Base-by-base conservation (phyloP, 805 yeast species). In the Kodamaea nitidulidarum region DNA sequence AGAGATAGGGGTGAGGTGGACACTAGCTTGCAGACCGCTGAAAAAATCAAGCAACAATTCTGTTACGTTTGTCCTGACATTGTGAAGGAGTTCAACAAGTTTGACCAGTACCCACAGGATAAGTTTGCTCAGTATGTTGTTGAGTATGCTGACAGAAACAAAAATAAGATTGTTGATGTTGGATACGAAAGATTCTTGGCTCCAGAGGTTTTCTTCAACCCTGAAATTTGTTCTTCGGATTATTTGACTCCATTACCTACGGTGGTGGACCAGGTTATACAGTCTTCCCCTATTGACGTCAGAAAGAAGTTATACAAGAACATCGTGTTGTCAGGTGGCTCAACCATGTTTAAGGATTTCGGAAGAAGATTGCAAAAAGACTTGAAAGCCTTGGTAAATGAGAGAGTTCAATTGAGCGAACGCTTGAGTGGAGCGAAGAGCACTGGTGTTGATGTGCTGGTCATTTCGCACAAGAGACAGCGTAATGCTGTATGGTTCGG, bases 401-500 rank as follows among this genome's bases (percentile, higher is more conserved):
- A 85, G 47, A 81, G 99, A 66, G 88, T 93, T 45, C 79, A 81
- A 39, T 73, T 74, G 44, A 82, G 90, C 59, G 98, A 93, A 66
- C 70, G 71, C 52, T 68, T 81, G 44, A 79, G 88, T 53, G 83
- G 83, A 40, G 75, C 78, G 30, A 84, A 80, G 58, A 81, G 95
- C 17, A 84, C 95, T 21, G 99, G 99, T 61, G 95, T 93, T 37
- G 95, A 88, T 41, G 99, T 93, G 41, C 95, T 87, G 67, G 99
- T 93, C 45, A 90, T 93, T 49, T 80, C 95, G 20, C 99, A 93
- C 70, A 88, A 91, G 71, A 85, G 93, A 67, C 99, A 93, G 71
- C 79, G 96, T 62, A 88, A 93, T 57, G 99, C 99, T 3, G 99
- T 93, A 43, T 93, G 99, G 99, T 93, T 91, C 60, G 99, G 99